Percentiles rank a stretch among this genome's conserved stretches.
Evolutionary conservation across 208 protist genomes (phyloP).

Genomic region (Crithidia sp.): DNA sequence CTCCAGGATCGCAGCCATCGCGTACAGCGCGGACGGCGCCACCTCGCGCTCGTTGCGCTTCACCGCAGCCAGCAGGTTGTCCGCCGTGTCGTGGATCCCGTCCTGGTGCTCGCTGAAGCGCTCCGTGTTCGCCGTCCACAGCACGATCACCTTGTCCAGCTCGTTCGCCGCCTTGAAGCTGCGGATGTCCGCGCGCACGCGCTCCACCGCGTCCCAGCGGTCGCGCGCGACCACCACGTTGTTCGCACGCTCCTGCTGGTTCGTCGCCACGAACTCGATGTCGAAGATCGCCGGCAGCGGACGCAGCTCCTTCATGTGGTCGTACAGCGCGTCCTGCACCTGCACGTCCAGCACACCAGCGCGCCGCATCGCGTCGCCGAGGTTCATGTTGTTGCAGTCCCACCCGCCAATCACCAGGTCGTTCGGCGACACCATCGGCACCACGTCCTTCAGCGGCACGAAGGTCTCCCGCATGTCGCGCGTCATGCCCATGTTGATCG

Average conservation of each 20-base stretch:
- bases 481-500: conserved; percentile 93
- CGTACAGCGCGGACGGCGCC: conserved; percentile 96
- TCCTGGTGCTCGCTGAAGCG: conserved; percentile 92
- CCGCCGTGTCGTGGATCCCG: conserved; percentile 97
- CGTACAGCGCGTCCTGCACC: conserved; percentile 87
- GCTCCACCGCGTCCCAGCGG: conserved; percentile 95
- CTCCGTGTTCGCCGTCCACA: conserved; percentile 99
- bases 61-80: conserved; percentile 95
- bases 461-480: conserved; percentile 91
- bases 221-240: conserved; percentile 92
- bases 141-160: conserved; percentile 97
- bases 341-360: conserved; percentile 96
- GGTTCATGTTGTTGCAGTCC: conserved; percentile 96
- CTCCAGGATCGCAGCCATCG: conserved; percentile 97
- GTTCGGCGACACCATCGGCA: conserved; percentile 98
- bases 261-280: conserved; percentile 98
- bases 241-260: conserved; percentile 97
- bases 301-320: conserved; percentile 89
- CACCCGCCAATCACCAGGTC: conserved; percentile 98
- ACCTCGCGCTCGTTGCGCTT: conserved; percentile 91
- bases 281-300: conserved; percentile 97
- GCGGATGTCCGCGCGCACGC: conserved; percentile 96
- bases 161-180: conserved; percentile 86
- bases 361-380: conserved; percentile 96
- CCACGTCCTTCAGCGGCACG: conserved; percentile 93